A percentile compares a stretch with the other conserved stretches of the same genome.
These are phyloP conservation scores for Elongisporangium anandrum DNA, from an alignment of 352 stramenopile species.

Conservation along the genomic window DNA sequence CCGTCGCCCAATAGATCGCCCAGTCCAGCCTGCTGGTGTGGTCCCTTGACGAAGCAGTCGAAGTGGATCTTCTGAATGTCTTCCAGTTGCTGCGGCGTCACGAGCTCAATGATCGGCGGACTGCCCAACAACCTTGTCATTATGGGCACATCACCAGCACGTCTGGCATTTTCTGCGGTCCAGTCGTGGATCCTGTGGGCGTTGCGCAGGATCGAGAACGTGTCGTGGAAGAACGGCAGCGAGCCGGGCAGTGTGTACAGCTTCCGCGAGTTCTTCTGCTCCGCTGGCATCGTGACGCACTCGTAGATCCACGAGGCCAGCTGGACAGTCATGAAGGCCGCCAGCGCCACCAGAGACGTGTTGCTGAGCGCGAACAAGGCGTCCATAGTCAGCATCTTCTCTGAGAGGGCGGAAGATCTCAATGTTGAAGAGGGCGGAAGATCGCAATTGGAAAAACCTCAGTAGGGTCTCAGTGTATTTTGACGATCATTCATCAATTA, in stretches of 20 bases:
- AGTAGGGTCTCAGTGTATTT: no score
- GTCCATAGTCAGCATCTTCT: background rate
- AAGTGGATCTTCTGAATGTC: constrained; percentile 50
- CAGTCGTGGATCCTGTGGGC: constrained; percentile 37
- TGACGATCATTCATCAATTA: no score
- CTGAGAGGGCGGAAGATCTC: background rate
- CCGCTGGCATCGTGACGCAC: background rate
- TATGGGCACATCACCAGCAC: constrained; percentile 23
- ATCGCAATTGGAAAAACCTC: no score
- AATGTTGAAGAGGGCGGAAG: no score
- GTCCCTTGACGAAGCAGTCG: constrained; percentile 39
- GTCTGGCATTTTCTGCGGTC: constrained; percentile 24
- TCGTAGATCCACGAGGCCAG: background rate
- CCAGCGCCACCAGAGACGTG: background rate
- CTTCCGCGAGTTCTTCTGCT: background rate
- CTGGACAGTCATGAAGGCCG: background rate
- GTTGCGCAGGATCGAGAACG: constrained; percentile 26
- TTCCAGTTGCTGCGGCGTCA: constrained; percentile 44
- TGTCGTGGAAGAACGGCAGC: constrained; percentile 37
- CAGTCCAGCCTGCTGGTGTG: background rate
- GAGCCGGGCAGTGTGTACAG: constrained; percentile 10
- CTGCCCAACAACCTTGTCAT: constrained; percentile 30
- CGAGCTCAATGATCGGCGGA: constrained; percentile 34
- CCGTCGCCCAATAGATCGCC: constrained; percentile 52
- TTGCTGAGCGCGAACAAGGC: background rate